A percentile compares a stretch with the other conserved stretches of the same genome.
Evolutionary conservation across 179 eudicot species (phyloP).

Genomic region (Heliamphora pulchella): DNA sequence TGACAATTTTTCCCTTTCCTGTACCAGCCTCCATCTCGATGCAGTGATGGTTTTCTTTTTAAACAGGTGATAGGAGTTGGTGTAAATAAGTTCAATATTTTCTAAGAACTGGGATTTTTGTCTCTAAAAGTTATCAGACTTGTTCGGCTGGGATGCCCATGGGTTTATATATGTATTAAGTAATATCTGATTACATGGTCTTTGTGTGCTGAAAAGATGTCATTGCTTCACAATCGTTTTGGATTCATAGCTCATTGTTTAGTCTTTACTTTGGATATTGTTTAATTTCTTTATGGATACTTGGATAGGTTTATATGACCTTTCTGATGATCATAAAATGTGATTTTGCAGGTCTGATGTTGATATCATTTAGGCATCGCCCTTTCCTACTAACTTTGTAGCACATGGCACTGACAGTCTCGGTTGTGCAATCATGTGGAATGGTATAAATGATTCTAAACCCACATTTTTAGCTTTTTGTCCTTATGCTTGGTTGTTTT

Average conservation of each 20-base stretch:
- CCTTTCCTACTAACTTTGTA: neutral
- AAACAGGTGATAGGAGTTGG: too few relatives aligned
- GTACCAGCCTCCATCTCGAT: too few relatives aligned
- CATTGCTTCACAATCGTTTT: neutral
- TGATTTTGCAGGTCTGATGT: slow-evolving; percentile 17
- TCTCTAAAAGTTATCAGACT: too few relatives aligned
- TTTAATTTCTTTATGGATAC: neutral
- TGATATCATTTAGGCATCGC: neutral
- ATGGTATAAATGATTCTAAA: slow-evolving; percentile 26
- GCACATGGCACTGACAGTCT: slow-evolving; percentile 28
- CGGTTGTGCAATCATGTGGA: slow-evolving; percentile 29
- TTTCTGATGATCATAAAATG: neutral
- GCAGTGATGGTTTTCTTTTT: too few relatives aligned
- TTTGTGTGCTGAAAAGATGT: neutral
- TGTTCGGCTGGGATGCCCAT: too few relatives aligned
- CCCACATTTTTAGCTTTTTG: slow-evolving; percentile 1
- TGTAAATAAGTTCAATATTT: too few relatives aligned
- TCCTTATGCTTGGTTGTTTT: neutral
- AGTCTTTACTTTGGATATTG: neutral
- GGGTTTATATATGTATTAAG: too few relatives aligned
- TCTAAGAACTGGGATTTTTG: too few relatives aligned
- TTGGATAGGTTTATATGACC: neutral
- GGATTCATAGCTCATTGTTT: neutral
- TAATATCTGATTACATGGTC: neutral
- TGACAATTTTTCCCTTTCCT: too few relatives aligned